Conservation (phyloP, 345 rosid genomes). For the Linum usitatissimum region DNA sequence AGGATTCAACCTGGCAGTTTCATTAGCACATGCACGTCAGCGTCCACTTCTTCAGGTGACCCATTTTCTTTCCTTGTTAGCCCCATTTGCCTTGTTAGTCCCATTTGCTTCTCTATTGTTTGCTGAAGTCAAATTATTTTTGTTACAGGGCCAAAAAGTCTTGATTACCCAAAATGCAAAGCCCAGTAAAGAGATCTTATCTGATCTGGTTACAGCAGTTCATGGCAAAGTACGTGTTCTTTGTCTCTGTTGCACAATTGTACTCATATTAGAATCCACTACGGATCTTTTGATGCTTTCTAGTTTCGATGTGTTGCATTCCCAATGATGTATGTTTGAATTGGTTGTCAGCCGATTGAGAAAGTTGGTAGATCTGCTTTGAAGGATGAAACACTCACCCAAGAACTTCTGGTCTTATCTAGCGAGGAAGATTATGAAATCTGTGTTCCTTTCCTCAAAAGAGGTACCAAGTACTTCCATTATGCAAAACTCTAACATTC, state of each 20-base stretch:
- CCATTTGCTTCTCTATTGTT: slow-evolving; percentile 1
- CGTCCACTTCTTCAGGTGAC: slow-evolving; percentile 49
- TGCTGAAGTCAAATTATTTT: slow-evolving; percentile 2
- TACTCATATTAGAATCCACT: not conserved
- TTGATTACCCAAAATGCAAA: slow-evolving; percentile 57
- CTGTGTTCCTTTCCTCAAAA: slow-evolving; percentile 62
- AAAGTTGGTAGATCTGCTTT: slow-evolving; percentile 64
- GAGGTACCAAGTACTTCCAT: slow-evolving; percentile 29
- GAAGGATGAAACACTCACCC: slow-evolving; percentile 40
- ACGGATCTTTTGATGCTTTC: not conserved
- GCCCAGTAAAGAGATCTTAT: slow-evolving; percentile 57
- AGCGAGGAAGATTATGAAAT: slow-evolving; percentile 62
- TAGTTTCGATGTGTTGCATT: not conserved
- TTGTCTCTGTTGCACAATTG: not conserved
- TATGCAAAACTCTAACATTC: not conserved
- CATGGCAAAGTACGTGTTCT: slow-evolving; percentile 46
- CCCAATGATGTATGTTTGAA: slow-evolving; percentile 10
- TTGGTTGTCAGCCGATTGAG: slow-evolving; percentile 47
- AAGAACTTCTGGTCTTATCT: slow-evolving; percentile 63
- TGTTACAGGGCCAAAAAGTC: slow-evolving; percentile 53
- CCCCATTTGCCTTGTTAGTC: not conserved
- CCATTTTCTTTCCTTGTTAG: slow-evolving; percentile 1
- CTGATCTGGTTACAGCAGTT: slow-evolving; percentile 51
- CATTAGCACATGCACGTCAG: slow-evolving; percentile 59
- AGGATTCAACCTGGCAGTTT: slow-evolving; percentile 64